Evolutionary conservation across 78 protist species (phyloP).

Genomic region (Polysphondylium violaceum): DNA sequence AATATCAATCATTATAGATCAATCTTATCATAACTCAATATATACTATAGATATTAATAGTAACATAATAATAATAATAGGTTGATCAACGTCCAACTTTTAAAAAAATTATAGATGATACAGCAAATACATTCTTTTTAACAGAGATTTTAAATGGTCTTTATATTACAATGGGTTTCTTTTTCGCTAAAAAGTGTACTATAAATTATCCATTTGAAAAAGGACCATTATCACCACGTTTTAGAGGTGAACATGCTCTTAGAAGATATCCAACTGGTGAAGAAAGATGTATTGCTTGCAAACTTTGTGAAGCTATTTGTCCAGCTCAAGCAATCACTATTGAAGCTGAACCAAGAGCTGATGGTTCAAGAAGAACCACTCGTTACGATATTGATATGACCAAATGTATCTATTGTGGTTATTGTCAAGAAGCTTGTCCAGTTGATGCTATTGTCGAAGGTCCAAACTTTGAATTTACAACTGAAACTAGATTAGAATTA

Average conservation of each 20-base stretch:
- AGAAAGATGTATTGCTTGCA: constrained; percentile 95
- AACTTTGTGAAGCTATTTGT: constrained; percentile 95
- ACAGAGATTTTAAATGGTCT: constrained; percentile 79
- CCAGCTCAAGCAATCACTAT: constrained; percentile 97
- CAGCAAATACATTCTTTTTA: constrained; percentile 78
- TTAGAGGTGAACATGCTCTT: constrained; percentile 97
- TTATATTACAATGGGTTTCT: constrained; percentile 78
- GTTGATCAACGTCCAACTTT: constrained; percentile 55
- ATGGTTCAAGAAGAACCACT: constrained; percentile 94
- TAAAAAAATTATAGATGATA: constrained; percentile 63
- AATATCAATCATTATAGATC: neutral
- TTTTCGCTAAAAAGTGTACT: constrained; percentile 84
- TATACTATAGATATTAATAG: neutral
- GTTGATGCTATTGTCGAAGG: constrained; percentile 97
- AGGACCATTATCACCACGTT: constrained; percentile 92
- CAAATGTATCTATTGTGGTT: constrained; percentile 96
- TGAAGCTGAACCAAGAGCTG: constrained; percentile 94
- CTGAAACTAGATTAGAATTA: constrained; percentile 93
- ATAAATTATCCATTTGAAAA: constrained; percentile 95
- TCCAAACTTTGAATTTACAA: constrained; percentile 95
- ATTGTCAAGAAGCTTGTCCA: constrained; percentile 94
- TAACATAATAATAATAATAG: constrained; percentile 14
- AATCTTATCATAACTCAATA: neutral
- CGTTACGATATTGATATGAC: constrained; percentile 94
- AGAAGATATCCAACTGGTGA: constrained; percentile 92